Percentiles rank a stretch among this genome's conserved stretches.
phyloP scores from a whole-genome alignment of 257 asterid species.

The Primulina eburnea region DNA sequence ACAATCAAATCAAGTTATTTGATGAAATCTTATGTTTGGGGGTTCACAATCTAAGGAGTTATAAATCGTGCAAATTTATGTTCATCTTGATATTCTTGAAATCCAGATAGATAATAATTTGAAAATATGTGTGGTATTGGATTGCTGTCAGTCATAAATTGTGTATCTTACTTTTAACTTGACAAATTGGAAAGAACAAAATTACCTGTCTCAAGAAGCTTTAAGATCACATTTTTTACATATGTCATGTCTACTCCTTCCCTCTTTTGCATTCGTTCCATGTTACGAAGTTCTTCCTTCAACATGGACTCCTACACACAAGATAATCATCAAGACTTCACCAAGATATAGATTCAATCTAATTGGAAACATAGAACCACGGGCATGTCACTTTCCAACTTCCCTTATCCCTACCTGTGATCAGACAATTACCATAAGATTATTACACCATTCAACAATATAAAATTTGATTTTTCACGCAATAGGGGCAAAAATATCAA shows the following conservation, averaged over 20 bases:
- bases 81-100: neutral
- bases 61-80: neutral
- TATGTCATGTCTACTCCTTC: slow-evolving; percentile 99
- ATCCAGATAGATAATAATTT: too few relatives aligned
- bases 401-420: neutral
- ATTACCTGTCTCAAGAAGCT: slow-evolving; percentile 93
- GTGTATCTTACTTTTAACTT: neutral
- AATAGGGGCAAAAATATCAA: neutral
- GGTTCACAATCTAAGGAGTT: too few relatives aligned
- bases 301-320: slow-evolving; percentile 75
- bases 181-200: slow-evolving; percentile 2
- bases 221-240: slow-evolving; percentile 83
- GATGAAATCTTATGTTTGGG: too few relatives aligned
- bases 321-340: slow-evolving; percentile 21
- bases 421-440: neutral
- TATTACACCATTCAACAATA: neutral
- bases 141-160: neutral
- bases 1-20: too few relatives aligned
- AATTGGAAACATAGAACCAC: slow-evolving; percentile 7
- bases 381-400: slow-evolving; percentile 10
- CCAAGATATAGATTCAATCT: slow-evolving; percentile 21
- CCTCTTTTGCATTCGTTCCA: slow-evolving; percentile 90
- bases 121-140: neutral
- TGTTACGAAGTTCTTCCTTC: slow-evolving; percentile 89
- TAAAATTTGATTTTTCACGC: neutral